phyloP scores from a whole-genome alignment of 306 rosid species.

The Lupinus albus region DNA sequence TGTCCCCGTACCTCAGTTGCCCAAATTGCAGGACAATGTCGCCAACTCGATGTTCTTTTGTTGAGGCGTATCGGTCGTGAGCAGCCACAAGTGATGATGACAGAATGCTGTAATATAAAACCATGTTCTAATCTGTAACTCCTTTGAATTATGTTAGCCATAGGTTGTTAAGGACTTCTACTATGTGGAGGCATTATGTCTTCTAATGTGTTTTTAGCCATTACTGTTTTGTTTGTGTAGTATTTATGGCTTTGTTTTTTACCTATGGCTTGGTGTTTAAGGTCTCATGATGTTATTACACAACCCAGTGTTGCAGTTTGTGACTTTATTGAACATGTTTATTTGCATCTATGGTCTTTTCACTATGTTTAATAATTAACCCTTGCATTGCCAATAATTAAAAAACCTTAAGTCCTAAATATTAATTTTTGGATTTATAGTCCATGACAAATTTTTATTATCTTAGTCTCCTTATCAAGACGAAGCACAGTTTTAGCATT shows the following conservation, averaged over 20 bases:
- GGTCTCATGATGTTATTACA: too few species aligned
- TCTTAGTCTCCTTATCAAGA: too few species aligned
- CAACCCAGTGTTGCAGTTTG: too few species aligned
- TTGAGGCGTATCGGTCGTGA: constrained; percentile 43
- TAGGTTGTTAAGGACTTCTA: neutral
- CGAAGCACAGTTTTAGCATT: too few species aligned
- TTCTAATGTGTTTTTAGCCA: neutral
- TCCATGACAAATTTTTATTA: too few species aligned
- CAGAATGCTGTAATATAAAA: constrained; percentile 41
- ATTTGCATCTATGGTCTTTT: too few species aligned
- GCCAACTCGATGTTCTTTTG: constrained; percentile 84
- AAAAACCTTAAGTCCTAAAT: too few species aligned
- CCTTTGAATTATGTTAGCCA: neutral
- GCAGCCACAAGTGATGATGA: neutral
- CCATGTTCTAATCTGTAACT: neutral
- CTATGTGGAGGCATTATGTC: constrained; percentile 1
- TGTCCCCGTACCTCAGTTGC: constrained; percentile 80
- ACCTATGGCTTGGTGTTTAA: neutral
- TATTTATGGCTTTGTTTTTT: neutral
- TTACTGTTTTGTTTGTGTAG: constrained; percentile 27
- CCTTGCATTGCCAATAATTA: too few species aligned
- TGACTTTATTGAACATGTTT: too few species aligned
- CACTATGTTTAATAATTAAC: too few species aligned
- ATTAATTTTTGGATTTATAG: too few species aligned
- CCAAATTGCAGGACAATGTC: constrained; percentile 68